Evolutionary conservation across 1,284 basidiomycete genomes (phyloP).

Genomic region (Cutaneotrichosporon sp.): DNA sequence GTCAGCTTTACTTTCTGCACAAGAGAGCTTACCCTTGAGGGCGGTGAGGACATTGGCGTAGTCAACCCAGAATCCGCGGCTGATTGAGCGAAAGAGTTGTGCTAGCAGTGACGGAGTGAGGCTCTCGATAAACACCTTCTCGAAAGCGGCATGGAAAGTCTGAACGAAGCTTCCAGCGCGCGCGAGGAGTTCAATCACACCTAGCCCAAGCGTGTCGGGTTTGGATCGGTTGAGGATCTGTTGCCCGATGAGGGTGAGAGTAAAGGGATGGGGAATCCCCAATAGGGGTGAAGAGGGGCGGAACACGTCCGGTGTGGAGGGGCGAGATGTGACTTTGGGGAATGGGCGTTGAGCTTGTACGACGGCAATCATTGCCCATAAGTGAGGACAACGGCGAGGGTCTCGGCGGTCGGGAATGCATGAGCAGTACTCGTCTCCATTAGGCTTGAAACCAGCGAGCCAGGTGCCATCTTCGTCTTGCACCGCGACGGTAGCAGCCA

Average conservation of each 20-base stretch:
- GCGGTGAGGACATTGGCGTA: background rate
- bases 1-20: background rate
- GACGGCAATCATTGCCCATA: slow-evolving; percentile 7
- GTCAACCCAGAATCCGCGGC: background rate
- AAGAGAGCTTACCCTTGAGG: background rate
- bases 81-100: background rate
- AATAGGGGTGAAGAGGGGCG: background rate
- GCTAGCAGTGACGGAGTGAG: slow-evolving; percentile 1
- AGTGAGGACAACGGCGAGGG: slow-evolving; percentile 10
- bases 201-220: background rate
- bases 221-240: background rate
- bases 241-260: background rate
- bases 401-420: slow-evolving; percentile 2
- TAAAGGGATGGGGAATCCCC: background rate
- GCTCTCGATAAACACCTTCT: background rate
- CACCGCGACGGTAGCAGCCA: slow-evolving; percentile 1
- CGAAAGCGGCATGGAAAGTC: background rate
- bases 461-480: background rate
- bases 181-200: slow-evolving; percentile 3
- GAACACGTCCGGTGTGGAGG: background rate
- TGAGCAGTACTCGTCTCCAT: slow-evolving; percentile 11
- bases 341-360: slow-evolving; percentile 3
- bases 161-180: background rate
- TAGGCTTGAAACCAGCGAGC: slow-evolving; percentile 4
- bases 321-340: background rate